A percentile compares a stretch with the other conserved stretches of the same genome.
These are phyloP conservation scores for Pseudopyricularia javanii DNA, from an alignment of 2,329 filamentous ascomycete species.

Conservation along the genomic window DNA sequence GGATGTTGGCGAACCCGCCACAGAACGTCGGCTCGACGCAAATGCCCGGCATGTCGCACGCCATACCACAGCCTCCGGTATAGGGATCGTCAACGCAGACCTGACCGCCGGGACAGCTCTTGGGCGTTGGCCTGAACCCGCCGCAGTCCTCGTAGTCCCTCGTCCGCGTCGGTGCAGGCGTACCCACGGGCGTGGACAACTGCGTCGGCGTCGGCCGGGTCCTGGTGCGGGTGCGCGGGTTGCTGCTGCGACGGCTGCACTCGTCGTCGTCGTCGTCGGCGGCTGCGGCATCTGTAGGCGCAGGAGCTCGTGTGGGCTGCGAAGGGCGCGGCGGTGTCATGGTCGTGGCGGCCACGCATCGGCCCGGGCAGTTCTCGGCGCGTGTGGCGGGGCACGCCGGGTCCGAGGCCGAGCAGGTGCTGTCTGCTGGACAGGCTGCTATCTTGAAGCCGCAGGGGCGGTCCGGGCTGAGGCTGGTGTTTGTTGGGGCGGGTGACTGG, in stretches of 20 bases:
- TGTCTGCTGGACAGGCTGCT: constrained; percentile 8
- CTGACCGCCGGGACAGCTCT: constrained; percentile 7
- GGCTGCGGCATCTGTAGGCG: neutral
- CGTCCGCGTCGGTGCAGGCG: neutral
- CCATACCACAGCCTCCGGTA: constrained; percentile 5
- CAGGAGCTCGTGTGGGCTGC: neutral
- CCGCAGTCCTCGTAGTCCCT: constrained; percentile 12
- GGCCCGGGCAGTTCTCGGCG: constrained; percentile 10
- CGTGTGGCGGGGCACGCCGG: constrained; percentile 6
- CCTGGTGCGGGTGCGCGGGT: neutral
- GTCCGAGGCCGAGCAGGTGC: constrained; percentile 8
- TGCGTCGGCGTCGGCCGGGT: neutral
- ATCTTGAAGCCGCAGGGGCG: constrained; percentile 12
- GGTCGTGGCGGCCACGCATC: constrained; percentile 5
- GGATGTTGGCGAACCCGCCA: constrained; percentile 24
- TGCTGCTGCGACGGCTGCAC: neutral
- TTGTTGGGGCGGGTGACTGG: neutral
- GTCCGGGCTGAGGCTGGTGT: neutral
- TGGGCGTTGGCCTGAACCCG: constrained; percentile 10
- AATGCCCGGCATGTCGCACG: constrained; percentile 13
- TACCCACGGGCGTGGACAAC: neutral
- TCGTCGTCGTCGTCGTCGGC: neutral
- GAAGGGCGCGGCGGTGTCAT: constrained; percentile 1
- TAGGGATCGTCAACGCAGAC: constrained; percentile 14
- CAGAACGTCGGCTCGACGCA: constrained; percentile 17